Evolutionary conservation across 768 basidiomycete species (phyloP), one percentile per base, ranked within the genome.

Genomic region (Boletus edulis): DNA sequence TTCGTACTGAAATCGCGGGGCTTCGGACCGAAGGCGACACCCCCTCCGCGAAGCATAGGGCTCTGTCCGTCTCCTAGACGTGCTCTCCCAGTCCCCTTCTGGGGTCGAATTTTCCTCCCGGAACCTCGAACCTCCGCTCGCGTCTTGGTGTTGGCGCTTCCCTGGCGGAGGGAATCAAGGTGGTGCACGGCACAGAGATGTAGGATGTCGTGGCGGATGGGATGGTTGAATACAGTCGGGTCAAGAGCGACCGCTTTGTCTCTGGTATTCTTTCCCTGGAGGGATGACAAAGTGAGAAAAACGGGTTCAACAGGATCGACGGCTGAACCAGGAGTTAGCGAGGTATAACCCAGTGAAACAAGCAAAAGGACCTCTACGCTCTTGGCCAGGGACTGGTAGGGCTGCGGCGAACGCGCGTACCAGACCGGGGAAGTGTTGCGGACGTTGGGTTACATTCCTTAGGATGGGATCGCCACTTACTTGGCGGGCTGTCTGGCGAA

Each of bases 1-100:
- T 91, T 88, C 18, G 93, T 94, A 63, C 89, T 85, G 71, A 95
- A 98, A 69, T 97, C 91, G 46, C 94, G 83, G 3, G 94, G 91
- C 67, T 91, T 88, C 1, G 93, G 92, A 31, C 94, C 94, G 57
- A 94, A 94, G 7, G 92, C 92, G 39, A 89, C 82, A 62, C 96
- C 97, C 72, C 97, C 97, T 34, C 96, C 96, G 32, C 86, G 79
- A 51, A 87, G 81, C 81, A 93, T 91, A 2, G 92, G 93, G 69
- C 84, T 89, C 63, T 92, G 90, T 2, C 78, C 84, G 62, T 94
- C 93, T 45, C 95, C 96, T 11, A 97, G 75, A 67, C 97, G 91
- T 11, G 97, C 97, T 61, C 73, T 78, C 56, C 97, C 96, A 15
- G 84, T 81, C 10, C 96, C 96, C 72, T 99, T 99, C 71, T 99